phyloP scores from a whole-genome alignment of 116 monocot genomes.

The Dioscorea cayenensis region DNA sequence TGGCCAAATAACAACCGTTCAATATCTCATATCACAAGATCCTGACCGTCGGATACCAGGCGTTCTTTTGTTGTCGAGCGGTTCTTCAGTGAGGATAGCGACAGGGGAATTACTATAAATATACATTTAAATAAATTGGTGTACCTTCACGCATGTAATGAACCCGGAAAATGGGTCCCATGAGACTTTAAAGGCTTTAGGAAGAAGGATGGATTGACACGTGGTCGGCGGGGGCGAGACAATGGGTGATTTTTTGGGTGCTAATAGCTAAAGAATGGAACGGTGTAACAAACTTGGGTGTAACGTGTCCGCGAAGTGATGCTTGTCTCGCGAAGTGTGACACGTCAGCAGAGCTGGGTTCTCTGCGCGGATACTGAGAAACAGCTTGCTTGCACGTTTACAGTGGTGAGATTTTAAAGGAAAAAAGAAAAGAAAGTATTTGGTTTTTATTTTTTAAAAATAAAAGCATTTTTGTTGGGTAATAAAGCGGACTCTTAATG shows the following conservation, averaged over 20 bases:
- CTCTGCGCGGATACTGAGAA: not conserved
- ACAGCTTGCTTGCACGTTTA: not conserved
- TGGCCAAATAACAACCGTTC: not conserved
- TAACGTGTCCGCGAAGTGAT: not conserved
- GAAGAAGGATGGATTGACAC: not conserved
- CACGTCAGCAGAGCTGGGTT: not conserved
- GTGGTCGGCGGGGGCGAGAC: not conserved
- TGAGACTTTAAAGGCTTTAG: not conserved
- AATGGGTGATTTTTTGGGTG: not conserved
- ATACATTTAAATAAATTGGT: not conserved
- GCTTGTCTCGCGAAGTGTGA: not conserved
- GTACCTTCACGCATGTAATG: not conserved
- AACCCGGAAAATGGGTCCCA: too few species aligned
- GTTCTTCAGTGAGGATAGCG: not conserved
- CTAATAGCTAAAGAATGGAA: not conserved
- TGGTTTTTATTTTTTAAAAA: too few species aligned
- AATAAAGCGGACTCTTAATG: too few species aligned
- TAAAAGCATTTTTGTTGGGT: too few species aligned
- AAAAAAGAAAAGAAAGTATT: too few species aligned
- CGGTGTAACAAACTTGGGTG: not conserved
- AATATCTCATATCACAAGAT: not conserved
- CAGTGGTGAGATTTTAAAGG: not conserved
- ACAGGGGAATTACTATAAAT: not conserved
- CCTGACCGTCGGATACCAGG: not conserved
- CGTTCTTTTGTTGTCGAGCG: not conserved